These are phyloP conservation scores for Heliamphora exappendiculata DNA, from an alignment of 148 eudicot species.

Conservation along the genomic window DNA sequence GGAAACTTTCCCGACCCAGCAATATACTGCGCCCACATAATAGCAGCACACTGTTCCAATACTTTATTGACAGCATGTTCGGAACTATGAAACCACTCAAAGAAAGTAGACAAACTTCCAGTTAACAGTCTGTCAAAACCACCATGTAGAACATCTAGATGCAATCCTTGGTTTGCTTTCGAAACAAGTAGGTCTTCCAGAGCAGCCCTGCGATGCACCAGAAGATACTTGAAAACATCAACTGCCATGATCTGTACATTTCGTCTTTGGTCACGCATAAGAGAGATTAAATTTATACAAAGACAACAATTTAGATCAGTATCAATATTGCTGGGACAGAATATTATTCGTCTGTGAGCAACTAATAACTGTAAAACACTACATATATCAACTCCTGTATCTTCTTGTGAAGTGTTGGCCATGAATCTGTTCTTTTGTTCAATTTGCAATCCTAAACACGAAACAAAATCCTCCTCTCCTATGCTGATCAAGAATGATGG, in stretches of 20 bases:
- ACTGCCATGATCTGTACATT: slow-evolving; percentile 60
- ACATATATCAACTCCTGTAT: slow-evolving; percentile 59
- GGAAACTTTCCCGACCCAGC: slow-evolving; percentile 87
- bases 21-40: slow-evolving; percentile 97
- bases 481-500: slow-evolving; percentile 76
- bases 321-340: slow-evolving; percentile 91
- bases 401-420: slow-evolving; percentile 36
- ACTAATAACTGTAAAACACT: slow-evolving; percentile 82
- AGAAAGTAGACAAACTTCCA: slow-evolving; percentile 57
- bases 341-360: slow-evolving; percentile 80
- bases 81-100: slow-evolving; percentile 79
- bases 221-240: slow-evolving; percentile 76
- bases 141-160: slow-evolving; percentile 77
- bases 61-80: slow-evolving; percentile 67
- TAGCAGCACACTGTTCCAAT: slow-evolving; percentile 87
- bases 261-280: slow-evolving; percentile 64
- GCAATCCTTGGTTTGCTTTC: slow-evolving; percentile 64
- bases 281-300: slow-evolving; percentile 82
- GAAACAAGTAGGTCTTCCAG: slow-evolving; percentile 88
- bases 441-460: slow-evolving; percentile 50
- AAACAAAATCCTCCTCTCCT: slow-evolving; percentile 74
- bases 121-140: slow-evolving; percentile 92
- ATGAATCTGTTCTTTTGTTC: slow-evolving; percentile 36
- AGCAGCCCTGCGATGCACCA: slow-evolving; percentile 86
- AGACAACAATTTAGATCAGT: slow-evolving; percentile 82